Percentiles rank a stretch among this genome's conserved stretches.
These are phyloP conservation scores for Vickermania spadyakhi DNA, from an alignment of 208 protist genomes.

Conservation along the genomic window DNA sequence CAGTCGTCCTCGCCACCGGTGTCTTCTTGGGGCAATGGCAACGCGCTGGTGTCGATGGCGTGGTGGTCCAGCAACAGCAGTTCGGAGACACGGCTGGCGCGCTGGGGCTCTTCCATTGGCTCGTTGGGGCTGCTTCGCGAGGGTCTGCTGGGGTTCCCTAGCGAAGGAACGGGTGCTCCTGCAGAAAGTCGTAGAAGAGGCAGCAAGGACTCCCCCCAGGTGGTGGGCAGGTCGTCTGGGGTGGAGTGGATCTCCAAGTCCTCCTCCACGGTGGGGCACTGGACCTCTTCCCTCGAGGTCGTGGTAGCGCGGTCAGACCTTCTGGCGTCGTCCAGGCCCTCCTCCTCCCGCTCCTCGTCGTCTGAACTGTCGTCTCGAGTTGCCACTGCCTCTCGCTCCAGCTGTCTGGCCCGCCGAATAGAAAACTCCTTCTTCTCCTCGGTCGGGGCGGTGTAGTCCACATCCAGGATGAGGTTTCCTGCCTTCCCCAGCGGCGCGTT, in stretches of 20 bases:
- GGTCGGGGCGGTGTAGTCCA: constrained; percentile 48
- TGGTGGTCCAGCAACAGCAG: neutral
- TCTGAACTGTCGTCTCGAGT: neutral
- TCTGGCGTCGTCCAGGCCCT: neutral
- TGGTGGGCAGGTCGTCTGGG: neutral
- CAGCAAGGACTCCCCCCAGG: neutral
- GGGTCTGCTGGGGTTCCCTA: neutral
- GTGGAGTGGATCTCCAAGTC: neutral
- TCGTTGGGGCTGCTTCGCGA: neutral
- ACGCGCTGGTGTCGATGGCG: neutral
- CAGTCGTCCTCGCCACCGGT: neutral
- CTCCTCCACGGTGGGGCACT: neutral
- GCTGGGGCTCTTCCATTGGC: neutral
- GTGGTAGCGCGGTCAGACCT: neutral
- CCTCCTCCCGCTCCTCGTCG: neutral
- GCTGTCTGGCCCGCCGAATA: constrained; percentile 6
- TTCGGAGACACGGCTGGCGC: neutral
- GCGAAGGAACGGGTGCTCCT: neutral
- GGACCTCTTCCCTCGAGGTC: neutral
- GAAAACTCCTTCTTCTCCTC: constrained; percentile 17
- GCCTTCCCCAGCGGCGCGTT: constrained; percentile 70
- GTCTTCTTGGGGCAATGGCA: neutral
- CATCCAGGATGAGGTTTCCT: constrained; percentile 80
- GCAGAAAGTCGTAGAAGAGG: neutral
- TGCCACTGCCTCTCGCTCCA: neutral